Base-by-base conservation (phyloP, 306 rosid species). In the Quercus agrifolia region DNA sequence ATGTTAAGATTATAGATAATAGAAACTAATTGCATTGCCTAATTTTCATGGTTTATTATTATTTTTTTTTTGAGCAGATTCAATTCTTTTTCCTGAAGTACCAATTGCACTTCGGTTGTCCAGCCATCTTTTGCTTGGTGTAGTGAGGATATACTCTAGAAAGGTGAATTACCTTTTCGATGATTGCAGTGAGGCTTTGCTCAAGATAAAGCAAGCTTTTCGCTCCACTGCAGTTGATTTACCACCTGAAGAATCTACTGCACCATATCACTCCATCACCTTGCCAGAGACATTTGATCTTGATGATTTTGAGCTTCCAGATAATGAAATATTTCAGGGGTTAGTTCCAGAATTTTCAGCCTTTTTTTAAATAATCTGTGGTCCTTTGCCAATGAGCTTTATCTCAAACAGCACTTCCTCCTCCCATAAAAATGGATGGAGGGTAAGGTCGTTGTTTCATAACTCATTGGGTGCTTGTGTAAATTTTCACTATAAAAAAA, bases 161-260 rank as follows among this genome's bases (percentile, higher is more conserved):
- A 96, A 96, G 96, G 99, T 96, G 85, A 92, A 88, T 88, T 96
- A 96, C 94, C 97, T 96, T 71, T 96, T 96, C 57, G 99, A 96
- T 82, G 99, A 96, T 89, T 96, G 99, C 84, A 96, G 99, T 64
- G 99, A 96, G 89, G 98, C 99, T 74, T 85, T 96, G 97, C 99
- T 96, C 76, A 96, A 96, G 93, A 70, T 96, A 87, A 96, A 96
- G 92, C 99, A 96, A 88, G 99, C 99, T 73, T 96, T 96, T 76
- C 97, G 99, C 81, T 93, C 99, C 71, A 77, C 99, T 17, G 93
- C 98, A 18, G 99, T 96, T 76, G 99, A 96, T 89, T 85, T 96
- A 88, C 98, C 99, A 1, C 99, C 99, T 18, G 99, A 96, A 87
- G 99, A 96, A 88, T 96, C 99, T 38, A 96, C 99, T 83, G 99